Evolutionary conservation across 768 basidiomycete species (phyloP).

Genomic region (Floccularia luteovirens): DNA sequence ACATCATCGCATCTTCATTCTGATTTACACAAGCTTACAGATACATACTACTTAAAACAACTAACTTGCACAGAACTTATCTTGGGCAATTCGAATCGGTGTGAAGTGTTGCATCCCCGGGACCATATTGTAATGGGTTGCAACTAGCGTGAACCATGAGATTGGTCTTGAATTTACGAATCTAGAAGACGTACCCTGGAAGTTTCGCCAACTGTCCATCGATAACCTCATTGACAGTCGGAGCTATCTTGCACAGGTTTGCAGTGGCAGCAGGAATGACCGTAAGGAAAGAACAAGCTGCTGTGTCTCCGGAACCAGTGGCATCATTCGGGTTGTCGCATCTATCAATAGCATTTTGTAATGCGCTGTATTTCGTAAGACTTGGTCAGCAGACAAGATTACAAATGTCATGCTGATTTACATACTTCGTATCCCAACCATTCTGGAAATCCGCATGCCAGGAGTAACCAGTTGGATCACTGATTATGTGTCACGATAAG

Average conservation of each 20-base stretch:
- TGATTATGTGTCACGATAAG: slow-evolving; percentile 10
- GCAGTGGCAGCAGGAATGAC: slow-evolving; percentile 17
- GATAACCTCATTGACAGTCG: slow-evolving; percentile 20
- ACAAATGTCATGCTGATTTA: background rate
- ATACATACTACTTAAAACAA: no score
- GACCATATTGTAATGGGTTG: slow-evolving; percentile 30
- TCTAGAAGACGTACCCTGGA: slow-evolving; percentile 16
- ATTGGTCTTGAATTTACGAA: no score
- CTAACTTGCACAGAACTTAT: no score
- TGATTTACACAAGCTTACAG: no score
- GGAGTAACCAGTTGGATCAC: slow-evolving; percentile 46
- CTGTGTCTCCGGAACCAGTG: slow-evolving; percentile 25
- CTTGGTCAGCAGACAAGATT: background rate
- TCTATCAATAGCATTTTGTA: slow-evolving; percentile 38
- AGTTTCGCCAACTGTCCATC: slow-evolving; percentile 15
- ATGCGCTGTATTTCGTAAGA: no score
- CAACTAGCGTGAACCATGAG: slow-evolving; percentile 16
- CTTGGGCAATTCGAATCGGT: slow-evolving; percentile 19
- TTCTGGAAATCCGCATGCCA: slow-evolving; percentile 41
- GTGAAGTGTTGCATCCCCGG: slow-evolving; percentile 27
- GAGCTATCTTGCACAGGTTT: slow-evolving; percentile 20
- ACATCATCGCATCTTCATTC: no score
- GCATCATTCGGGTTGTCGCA: slow-evolving; percentile 32
- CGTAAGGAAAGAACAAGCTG: slow-evolving; percentile 31
- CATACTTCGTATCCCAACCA: slow-evolving; percentile 36